Evolutionary conservation across 768 basidiomycete species (phyloP).

Genomic region (Naematelia encephala): DNA sequence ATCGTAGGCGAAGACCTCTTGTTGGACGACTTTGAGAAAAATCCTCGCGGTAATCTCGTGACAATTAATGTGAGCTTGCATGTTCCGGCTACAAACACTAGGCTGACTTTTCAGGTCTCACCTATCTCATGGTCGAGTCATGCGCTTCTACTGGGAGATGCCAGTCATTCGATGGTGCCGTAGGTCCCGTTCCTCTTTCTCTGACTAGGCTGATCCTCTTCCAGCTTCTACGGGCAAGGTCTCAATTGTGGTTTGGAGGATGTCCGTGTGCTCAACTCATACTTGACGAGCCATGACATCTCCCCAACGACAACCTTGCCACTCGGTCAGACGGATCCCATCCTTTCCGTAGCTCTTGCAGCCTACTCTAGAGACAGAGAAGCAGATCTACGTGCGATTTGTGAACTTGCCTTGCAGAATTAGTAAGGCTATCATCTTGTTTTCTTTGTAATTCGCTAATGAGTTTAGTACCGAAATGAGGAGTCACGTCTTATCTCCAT

Average conservation of each 20-base stretch:
- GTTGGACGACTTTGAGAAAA: constrained; percentile 70
- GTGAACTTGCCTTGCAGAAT: constrained; percentile 89
- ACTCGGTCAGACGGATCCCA: constrained; percentile 47
- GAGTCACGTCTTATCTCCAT: constrained; percentile 76
- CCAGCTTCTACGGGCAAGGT: constrained; percentile 65
- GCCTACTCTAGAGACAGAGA: constrained; percentile 78
- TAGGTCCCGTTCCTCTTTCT: constrained; percentile 44
- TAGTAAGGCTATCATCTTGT: constrained; percentile 65
- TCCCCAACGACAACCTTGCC: constrained; percentile 53
- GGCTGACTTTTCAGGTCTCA: constrained; percentile 18
- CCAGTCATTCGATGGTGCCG: constrained; percentile 98
- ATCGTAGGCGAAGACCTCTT: constrained; percentile 78
- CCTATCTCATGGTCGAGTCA: constrained; percentile 29
- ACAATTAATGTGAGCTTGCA: constrained; percentile 72
- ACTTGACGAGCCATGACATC: constrained; percentile 71
- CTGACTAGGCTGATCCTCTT: neutral
- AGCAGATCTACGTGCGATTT: constrained; percentile 85
- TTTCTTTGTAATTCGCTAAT: constrained; percentile 1
- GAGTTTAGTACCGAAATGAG: constrained; percentile 83
- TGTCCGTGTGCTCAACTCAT: constrained; percentile 76
- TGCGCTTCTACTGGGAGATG: constrained; percentile 79
- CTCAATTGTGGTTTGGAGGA: constrained; percentile 97
- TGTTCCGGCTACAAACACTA: neutral
- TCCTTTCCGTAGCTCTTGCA: constrained; percentile 61
- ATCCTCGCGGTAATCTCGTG: constrained; percentile 84